These are phyloP conservation scores for Exophiala sideris DNA, from an alignment of 2,329 filamentous ascomycete genomes.

Conservation along the genomic window DNA sequence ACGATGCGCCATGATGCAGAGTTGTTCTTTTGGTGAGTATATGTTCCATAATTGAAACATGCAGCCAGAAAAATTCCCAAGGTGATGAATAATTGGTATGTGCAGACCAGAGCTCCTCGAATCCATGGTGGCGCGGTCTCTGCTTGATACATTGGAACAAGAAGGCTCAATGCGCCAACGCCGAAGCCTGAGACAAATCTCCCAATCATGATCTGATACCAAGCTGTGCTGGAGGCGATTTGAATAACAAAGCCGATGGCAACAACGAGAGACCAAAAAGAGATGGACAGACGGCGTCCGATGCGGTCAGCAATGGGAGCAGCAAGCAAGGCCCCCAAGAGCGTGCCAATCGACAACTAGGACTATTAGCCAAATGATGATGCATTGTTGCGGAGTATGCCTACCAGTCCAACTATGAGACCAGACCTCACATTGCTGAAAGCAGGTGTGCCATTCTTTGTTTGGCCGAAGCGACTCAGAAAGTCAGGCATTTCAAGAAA, in stretches of 20 bases:
- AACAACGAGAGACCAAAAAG: conserved; percentile 39
- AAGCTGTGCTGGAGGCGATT: conserved; percentile 37
- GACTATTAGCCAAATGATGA: not conserved
- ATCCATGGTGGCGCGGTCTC: conserved; percentile 45
- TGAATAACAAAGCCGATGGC: conserved; percentile 42
- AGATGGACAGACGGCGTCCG: conserved; percentile 43
- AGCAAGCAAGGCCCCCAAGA: conserved; percentile 42
- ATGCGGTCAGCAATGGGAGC: conserved; percentile 45
- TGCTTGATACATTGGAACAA: conserved; percentile 47
- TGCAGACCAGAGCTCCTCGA: conserved; percentile 42
- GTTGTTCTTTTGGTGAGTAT: conserved; percentile 15
- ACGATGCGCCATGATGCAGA: conserved; percentile 44
- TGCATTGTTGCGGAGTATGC: not conserved
- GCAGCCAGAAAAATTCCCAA: conserved; percentile 47
- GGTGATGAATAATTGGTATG: conserved; percentile 48
- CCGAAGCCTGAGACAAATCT: conserved; percentile 43
- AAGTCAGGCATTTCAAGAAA: conserved; percentile 44
- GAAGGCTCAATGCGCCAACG: conserved; percentile 41
- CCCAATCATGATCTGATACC: conserved; percentile 43
- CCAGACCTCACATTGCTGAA: conserved; percentile 43
- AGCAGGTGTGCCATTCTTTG: conserved; percentile 31
- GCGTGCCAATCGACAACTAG: conserved; percentile 43
- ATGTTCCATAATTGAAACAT: conserved; percentile 44
- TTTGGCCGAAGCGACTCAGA: conserved; percentile 37
- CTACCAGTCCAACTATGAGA: conserved; percentile 41